Evolutionary conservation across 768 basidiomycete genomes (phyloP).

Genomic region (Pleurotus platypus): DNA sequence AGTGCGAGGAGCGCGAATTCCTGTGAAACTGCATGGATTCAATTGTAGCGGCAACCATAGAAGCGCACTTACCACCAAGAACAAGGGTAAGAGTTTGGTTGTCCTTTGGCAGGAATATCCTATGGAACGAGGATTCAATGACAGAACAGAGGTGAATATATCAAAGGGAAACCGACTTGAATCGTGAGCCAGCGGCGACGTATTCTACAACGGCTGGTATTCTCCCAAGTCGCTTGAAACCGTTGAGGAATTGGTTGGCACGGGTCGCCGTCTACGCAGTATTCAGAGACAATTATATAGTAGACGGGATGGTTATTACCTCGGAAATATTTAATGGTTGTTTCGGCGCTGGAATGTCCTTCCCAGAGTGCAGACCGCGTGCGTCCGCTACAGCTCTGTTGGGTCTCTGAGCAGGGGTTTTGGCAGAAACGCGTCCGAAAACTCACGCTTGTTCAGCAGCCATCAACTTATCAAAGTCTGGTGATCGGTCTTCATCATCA

Average conservation of each 20-base stretch:
- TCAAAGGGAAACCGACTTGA: slow-evolving; percentile 59
- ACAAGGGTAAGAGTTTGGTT: slow-evolving; percentile 93
- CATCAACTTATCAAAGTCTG: slow-evolving; percentile 95
- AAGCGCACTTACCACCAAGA: slow-evolving; percentile 57
- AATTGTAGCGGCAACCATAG: slow-evolving; percentile 1
- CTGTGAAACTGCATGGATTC: slow-evolving; percentile 29
- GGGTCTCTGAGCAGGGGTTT: not conserved
- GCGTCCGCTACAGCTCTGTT: slow-evolving; percentile 70
- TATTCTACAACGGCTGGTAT: slow-evolving; percentile 89
- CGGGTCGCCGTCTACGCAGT: slow-evolving; percentile 54
- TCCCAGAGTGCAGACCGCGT: slow-evolving; percentile 89
- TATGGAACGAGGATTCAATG: slow-evolving; percentile 20
- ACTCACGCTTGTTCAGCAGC: slow-evolving; percentile 87
- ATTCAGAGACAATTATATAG: not conserved
- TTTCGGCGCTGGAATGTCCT: slow-evolving; percentile 77
- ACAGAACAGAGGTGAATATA: slow-evolving; percentile 1
- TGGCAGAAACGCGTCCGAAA: not conserved
- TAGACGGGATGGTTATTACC: slow-evolving; percentile 33
- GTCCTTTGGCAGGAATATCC: slow-evolving; percentile 83
- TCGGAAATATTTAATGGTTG: slow-evolving; percentile 91
- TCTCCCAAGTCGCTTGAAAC: slow-evolving; percentile 86
- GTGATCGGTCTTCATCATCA: slow-evolving; percentile 94
- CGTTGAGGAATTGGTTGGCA: slow-evolving; percentile 83
- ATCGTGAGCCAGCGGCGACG: slow-evolving; percentile 90
- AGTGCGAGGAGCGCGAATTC: slow-evolving; percentile 78